These are phyloP conservation scores for Penicillium sp. DNA, from an alignment of 2,329 filamentous ascomycete species.

Conservation along the genomic window DNA sequence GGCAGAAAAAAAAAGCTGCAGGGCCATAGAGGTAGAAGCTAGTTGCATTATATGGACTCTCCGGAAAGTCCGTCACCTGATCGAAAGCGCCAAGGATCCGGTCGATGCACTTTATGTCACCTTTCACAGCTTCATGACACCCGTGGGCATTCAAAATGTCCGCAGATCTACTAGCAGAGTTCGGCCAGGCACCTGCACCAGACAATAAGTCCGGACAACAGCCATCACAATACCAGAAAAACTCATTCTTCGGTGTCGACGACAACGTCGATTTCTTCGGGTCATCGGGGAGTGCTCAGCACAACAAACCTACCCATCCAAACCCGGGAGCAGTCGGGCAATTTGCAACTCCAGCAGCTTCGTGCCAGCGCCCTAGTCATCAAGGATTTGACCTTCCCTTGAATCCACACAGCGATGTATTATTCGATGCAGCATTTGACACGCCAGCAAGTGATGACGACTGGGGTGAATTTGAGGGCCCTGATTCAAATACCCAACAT, in stretches of 20 bases:
- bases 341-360: constrained; percentile 2
- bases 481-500: constrained; percentile 22
- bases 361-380: constrained; percentile 6
- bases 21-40: no score
- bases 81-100: no score
- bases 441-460: constrained; percentile 31
- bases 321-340: not conserved
- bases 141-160: constrained; percentile 42
- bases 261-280: constrained; percentile 15
- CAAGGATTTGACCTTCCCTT: constrained; percentile 17
- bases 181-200: constrained; percentile 33
- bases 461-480: constrained; percentile 47
- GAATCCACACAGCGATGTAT: constrained; percentile 46
- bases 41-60: no score
- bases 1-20: no score
- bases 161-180: constrained; percentile 53
- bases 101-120: not conserved
- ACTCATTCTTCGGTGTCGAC: constrained; percentile 24
- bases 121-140: constrained; percentile 1
- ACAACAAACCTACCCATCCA: not conserved
- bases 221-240: constrained; percentile 9
- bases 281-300: not conserved
- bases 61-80: no score
- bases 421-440: constrained; percentile 59
- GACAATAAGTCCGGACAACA: constrained; percentile 12